Evolutionary conservation across 2,329 filamentous ascomycete genomes (phyloP).

Genomic region (Botrytis galanthina): DNA sequence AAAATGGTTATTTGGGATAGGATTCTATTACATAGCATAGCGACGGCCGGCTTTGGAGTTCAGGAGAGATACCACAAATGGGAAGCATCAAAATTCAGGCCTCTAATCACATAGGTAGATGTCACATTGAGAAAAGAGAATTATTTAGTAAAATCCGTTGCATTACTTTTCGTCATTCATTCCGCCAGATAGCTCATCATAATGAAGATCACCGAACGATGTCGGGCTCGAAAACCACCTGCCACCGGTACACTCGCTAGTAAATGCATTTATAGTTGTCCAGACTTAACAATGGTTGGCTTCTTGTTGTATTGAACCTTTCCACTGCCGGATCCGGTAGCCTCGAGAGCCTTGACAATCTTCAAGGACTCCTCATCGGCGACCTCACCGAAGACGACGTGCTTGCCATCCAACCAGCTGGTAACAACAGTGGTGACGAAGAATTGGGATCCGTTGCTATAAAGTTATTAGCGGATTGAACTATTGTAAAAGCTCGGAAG

Average conservation of each 20-base stretch:
- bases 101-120: not conserved
- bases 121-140: constrained; percentile 6
- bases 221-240: constrained; percentile 20
- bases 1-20: constrained; percentile 1
- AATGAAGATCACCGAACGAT: constrained; percentile 20
- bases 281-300: constrained; percentile 57
- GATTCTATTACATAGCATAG: constrained; percentile 35
- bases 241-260: constrained; percentile 41
- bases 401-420: constrained; percentile 91
- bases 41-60: constrained; percentile 35
- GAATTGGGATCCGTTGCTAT: constrained; percentile 96
- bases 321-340: constrained; percentile 55
- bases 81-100: not conserved
- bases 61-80: constrained; percentile 35
- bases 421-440: constrained; percentile 96
- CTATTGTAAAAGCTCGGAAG: constrained; percentile 63
- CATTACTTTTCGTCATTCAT: constrained; percentile 20
- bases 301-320: constrained; percentile 55
- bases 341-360: constrained; percentile 61
- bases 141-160: constrained; percentile 20
- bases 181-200: constrained; percentile 20
- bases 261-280: constrained; percentile 32
- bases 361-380: constrained; percentile 41
- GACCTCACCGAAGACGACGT: constrained; percentile 88
- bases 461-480: constrained; percentile 41